A percentile compares a stretch with the other conserved stretches of the same genome.
These are phyloP conservation scores for Nannochloris sp. DNA, from an alignment of 139 green algal species.

Conservation along the genomic window DNA sequence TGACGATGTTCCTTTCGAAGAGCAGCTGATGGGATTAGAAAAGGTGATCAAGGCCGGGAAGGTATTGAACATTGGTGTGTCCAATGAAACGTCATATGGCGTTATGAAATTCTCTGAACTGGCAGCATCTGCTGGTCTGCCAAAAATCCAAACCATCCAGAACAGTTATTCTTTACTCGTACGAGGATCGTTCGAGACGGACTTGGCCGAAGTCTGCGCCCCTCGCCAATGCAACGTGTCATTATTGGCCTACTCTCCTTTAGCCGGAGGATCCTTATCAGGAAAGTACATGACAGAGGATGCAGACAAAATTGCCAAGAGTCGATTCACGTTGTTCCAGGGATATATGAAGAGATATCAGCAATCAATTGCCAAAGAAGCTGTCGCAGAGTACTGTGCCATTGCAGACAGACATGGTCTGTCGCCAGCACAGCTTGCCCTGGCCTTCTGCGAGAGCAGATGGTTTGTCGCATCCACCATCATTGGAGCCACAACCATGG, in stretches of 20 bases:
- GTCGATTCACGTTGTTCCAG: slow-evolving; percentile 67
- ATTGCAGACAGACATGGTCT: slow-evolving; percentile 65
- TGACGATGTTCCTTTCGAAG: slow-evolving; percentile 69
- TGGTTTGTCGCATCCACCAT: slow-evolving; percentile 70
- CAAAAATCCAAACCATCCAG: slow-evolving; percentile 72
- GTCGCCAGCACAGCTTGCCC: slow-evolving; percentile 67
- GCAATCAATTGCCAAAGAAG: slow-evolving; percentile 39
- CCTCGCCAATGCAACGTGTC: slow-evolving; percentile 56
- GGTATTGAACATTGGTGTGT: slow-evolving; percentile 80
- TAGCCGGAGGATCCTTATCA: slow-evolving; percentile 51
- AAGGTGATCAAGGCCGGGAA: slow-evolving; percentile 78
- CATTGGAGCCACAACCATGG: slow-evolving; percentile 82
- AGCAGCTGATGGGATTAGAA: slow-evolving; percentile 72
- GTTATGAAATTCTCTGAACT: slow-evolving; percentile 58
- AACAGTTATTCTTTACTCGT: slow-evolving; percentile 63
- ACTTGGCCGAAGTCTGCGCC: slow-evolving; percentile 63
- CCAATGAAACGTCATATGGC: slow-evolving; percentile 84
- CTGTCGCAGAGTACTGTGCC: slow-evolving; percentile 54
- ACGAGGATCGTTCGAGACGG: slow-evolving; percentile 68
- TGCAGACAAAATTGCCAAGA: slow-evolving; percentile 12
- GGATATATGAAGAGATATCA: slow-evolving; percentile 63
- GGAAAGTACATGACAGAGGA: slow-evolving; percentile 56
- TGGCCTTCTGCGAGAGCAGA: slow-evolving; percentile 66
- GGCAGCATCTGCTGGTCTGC: slow-evolving; percentile 45
- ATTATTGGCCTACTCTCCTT: slow-evolving; percentile 76